These are phyloP conservation scores for Daldinia bambusicola DNA, from an alignment of 495 filamentous ascomycete species.

Conservation along the genomic window DNA sequence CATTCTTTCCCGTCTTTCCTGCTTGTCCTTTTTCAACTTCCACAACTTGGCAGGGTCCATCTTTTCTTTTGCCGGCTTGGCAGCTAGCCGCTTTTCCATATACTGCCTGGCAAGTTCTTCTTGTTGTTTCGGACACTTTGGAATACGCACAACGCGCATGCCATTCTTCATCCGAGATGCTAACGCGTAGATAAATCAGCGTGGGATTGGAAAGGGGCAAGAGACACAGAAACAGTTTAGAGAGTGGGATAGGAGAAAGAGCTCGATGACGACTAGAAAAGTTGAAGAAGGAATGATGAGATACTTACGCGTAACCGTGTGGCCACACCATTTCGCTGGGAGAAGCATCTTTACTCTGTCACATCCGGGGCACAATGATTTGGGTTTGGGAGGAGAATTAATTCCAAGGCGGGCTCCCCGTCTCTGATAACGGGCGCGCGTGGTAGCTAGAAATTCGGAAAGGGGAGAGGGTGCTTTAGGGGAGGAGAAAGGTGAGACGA, in stretches of 20 bases:
- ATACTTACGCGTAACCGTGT: conserved; percentile 32
- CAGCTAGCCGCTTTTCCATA: not conserved
- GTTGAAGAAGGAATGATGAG: not conserved
- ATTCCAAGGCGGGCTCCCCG: conserved; percentile 25
- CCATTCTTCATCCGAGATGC: conserved; percentile 38
- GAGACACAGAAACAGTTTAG: not conserved
- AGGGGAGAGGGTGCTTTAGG: not conserved
- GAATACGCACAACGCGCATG: conserved; percentile 29
- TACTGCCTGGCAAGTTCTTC: not conserved
- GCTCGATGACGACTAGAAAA: not conserved
- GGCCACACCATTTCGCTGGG: conserved; percentile 34
- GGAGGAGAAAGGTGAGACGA: conserved; percentile 22
- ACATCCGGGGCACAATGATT: conserved; percentile 16
- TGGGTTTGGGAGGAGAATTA: not conserved
- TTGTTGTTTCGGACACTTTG: conserved; percentile 4
- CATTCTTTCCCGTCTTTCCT: not conserved
- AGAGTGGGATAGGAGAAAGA: not conserved
- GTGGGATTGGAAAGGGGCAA: not conserved
- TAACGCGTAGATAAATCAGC: conserved; percentile 10
- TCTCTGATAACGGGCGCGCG: conserved; percentile 37
- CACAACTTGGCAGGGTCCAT: too few species aligned
- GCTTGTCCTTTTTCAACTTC: not conserved
- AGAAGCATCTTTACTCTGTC: conserved; percentile 33
- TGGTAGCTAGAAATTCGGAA: not conserved
- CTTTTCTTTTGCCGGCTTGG: too few species aligned